These are phyloP conservation scores for Nemania sp. DNA, from an alignment of 2,329 filamentous ascomycete species.

Conservation along the genomic window DNA sequence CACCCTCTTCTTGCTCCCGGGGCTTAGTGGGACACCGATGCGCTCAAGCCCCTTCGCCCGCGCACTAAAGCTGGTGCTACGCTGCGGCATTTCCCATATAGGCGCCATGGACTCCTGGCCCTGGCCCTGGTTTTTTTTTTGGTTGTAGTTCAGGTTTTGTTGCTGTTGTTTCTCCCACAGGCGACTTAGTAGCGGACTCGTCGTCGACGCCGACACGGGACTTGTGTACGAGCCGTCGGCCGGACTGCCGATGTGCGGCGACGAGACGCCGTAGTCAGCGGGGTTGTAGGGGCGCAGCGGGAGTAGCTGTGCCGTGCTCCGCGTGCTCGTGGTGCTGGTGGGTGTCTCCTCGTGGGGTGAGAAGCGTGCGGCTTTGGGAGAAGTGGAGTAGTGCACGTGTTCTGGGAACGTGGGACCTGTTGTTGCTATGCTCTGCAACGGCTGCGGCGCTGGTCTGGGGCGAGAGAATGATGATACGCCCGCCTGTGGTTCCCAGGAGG, in stretches of 20 bases:
- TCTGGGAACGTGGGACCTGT: conserved; percentile 45
- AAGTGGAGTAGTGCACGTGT: conserved; percentile 50
- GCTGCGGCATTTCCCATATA: conserved; percentile 44
- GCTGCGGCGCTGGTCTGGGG: conserved; percentile 30
- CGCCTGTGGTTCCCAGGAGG: conserved; percentile 13
- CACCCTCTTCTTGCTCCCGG: conserved; percentile 40
- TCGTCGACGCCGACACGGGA: conserved; percentile 48
- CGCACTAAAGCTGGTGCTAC: background rate
- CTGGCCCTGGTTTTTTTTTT: conserved; percentile 1
- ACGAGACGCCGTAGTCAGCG: conserved; percentile 47
- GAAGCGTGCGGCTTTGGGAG: conserved; percentile 48
- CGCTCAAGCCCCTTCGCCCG: conserved; percentile 36
- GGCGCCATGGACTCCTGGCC: conserved; percentile 33
- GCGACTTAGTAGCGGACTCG: conserved; percentile 48
- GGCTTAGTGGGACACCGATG: conserved; percentile 38
- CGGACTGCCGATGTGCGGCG: conserved; percentile 36
- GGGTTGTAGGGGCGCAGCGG: conserved; percentile 51
- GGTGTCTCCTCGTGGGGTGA: conserved; percentile 50
- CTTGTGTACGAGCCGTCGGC: conserved; percentile 42
- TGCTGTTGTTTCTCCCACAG: conserved; percentile 43
- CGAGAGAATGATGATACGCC: conserved; percentile 32
- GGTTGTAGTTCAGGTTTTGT: too few species aligned
- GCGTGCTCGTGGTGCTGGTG: conserved; percentile 49
- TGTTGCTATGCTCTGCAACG: conserved; percentile 46
- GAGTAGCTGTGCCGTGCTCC: conserved; percentile 49